phyloP scores from a whole-genome alignment of 2,329 filamentous ascomycete genomes.

The Aphanocladium album region DNA sequence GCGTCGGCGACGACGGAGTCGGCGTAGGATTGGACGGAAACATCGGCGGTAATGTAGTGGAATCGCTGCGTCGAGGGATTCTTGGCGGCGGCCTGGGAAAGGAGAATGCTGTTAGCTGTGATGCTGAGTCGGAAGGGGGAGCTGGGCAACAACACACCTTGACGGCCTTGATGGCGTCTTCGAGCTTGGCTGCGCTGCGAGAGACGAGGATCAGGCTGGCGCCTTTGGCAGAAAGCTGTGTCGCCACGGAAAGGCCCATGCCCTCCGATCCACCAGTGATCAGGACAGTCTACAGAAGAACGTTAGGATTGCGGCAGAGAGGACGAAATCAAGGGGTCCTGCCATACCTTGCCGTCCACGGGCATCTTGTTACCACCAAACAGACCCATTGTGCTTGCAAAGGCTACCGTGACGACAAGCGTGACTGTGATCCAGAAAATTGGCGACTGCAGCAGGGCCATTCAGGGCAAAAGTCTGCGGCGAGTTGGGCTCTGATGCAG shows the following conservation, averaged over 20 bases:
- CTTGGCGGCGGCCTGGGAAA: conserved; percentile 57
- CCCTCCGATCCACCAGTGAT: conserved; percentile 91
- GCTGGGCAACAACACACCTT: conserved; percentile 41
- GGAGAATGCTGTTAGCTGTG: conserved; percentile 12
- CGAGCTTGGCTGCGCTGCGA: conserved; percentile 69
- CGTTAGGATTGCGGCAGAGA: neutral
- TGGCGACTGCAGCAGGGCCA: conserved; percentile 5
- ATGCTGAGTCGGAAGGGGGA: conserved; percentile 2
- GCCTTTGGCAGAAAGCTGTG: conserved; percentile 72
- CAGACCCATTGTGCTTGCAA: conserved; percentile 56
- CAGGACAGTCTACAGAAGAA: conserved; percentile 63
- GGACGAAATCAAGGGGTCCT: conserved; percentile 19
- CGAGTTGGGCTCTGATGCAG: neutral
- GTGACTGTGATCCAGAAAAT: conserved; percentile 21
- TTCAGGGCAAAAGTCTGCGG: neutral
- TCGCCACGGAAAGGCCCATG: conserved; percentile 74
- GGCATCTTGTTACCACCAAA: conserved; percentile 70
- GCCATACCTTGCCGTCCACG: conserved; percentile 71
- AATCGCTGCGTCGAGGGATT: conserved; percentile 68
- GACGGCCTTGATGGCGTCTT: conserved; percentile 61
- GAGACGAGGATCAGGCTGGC: conserved; percentile 84
- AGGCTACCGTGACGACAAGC: conserved; percentile 29
- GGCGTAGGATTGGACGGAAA: conserved; percentile 66
- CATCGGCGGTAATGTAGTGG: conserved; percentile 77
- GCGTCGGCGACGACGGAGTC: conserved; percentile 64